Percentiles rank a stretch among this genome's conserved stretches.
Conservation (phyloP, 2,329 filamentous ascomycete species). For the Alternaria ethzedia region DNA sequence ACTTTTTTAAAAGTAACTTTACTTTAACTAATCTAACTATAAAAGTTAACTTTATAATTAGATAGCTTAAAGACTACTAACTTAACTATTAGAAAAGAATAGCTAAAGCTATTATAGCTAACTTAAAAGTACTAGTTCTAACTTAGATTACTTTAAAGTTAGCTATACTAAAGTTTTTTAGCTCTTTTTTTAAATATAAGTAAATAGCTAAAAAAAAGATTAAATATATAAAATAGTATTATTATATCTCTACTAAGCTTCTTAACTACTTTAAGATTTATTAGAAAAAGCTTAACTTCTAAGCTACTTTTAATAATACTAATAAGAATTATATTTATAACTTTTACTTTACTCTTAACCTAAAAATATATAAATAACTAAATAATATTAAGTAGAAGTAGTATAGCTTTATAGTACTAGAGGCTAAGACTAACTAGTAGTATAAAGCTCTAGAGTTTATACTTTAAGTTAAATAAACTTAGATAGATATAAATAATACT, state of each 20-base stretch:
- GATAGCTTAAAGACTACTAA: neutral
- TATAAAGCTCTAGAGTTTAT: too few relatives aligned
- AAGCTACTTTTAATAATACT: neutral
- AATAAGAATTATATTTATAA: neutral
- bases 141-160: neutral
- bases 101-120: neutral
- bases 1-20: too few relatives aligned
- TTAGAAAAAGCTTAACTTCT: neutral
- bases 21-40: neutral
- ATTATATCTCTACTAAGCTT: neutral
- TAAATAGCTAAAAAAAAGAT: neutral
- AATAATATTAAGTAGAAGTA: too few relatives aligned
- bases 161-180: neutral
- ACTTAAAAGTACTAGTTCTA: neutral
- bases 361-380: too few relatives aligned
- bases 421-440: too few relatives aligned
- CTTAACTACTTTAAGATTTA: neutral
- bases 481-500: too few relatives aligned
- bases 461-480: too few relatives aligned
- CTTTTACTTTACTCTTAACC: too few relatives aligned
- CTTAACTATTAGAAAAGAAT: neutral
- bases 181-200: neutral
- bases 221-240: neutral
- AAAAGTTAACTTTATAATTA: neutral
- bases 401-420: too few relatives aligned